Percentiles rank a stretch among this genome's conserved stretches.
phyloP scores from a whole-genome alignment of 2,329 filamentous ascomycete genomes.

The Colletotrichum ledebouriae region DNA sequence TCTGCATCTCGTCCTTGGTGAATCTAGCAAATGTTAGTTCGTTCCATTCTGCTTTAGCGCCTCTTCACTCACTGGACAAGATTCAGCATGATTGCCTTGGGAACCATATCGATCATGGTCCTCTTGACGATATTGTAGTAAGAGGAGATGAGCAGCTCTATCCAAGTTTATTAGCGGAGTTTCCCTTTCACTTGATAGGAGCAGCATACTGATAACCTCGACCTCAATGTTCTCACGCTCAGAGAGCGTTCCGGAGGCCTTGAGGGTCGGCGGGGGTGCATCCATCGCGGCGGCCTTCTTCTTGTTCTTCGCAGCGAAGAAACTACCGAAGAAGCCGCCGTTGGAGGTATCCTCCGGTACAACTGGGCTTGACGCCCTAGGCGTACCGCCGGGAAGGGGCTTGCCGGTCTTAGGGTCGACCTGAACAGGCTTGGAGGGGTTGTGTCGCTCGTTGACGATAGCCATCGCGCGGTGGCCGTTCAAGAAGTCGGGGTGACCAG shows the following conservation, averaged over 20 bases:
- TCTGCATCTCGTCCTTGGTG: constrained; percentile 99
- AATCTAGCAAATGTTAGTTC: constrained; percentile 36
- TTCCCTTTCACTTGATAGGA: neutral
- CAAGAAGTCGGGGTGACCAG: constrained; percentile 96
- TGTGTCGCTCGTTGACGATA: constrained; percentile 94
- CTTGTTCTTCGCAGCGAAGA: constrained; percentile 99
- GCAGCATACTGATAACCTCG: constrained; percentile 91
- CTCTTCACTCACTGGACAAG: constrained; percentile 89
- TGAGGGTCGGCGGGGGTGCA: constrained; percentile 89
- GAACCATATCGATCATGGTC: constrained; percentile 99
- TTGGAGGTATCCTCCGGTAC: constrained; percentile 70
- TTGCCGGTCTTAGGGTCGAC: constrained; percentile 99
- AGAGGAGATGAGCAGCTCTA: constrained; percentile 93
- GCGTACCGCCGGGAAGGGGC: constrained; percentile 79
- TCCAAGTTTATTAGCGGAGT: constrained; percentile 34
- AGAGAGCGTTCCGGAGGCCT: constrained; percentile 92
- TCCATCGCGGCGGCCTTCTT: constrained; percentile 99
- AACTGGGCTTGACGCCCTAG: constrained; percentile 82
- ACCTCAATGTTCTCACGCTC: constrained; percentile 97
- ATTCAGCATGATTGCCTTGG: constrained; percentile 98
- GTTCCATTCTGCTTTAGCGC: neutral
- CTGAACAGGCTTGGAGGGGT: constrained; percentile 85
- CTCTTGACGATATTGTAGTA: constrained; percentile 99
- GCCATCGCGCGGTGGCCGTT: constrained; percentile 98
- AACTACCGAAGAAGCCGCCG: constrained; percentile 94